Evolutionary conservation across 2,329 filamentous ascomycete species (phyloP).

Genomic region (Penicillium sp.): DNA sequence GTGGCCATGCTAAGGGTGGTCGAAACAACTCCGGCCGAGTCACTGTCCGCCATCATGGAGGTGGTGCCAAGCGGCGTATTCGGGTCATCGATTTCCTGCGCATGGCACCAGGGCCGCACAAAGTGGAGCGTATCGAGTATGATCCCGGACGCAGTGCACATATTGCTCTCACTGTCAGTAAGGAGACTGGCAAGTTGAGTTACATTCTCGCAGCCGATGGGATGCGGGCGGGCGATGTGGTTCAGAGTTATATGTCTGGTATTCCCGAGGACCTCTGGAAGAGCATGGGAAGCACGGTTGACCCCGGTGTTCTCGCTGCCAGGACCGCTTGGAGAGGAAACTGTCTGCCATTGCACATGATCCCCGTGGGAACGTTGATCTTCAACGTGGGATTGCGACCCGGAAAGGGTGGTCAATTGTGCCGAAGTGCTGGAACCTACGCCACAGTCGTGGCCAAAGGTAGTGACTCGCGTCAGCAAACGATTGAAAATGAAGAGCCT

Average conservation of each 20-base stretch:
- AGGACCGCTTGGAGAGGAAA: conserved; percentile 94
- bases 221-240: conserved; percentile 81
- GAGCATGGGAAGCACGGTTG: conserved; percentile 87
- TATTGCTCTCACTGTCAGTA: conserved; percentile 77
- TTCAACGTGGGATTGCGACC: conserved; percentile 79
- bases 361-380: conserved; percentile 87
- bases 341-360: conserved; percentile 91
- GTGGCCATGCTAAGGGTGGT: conserved; percentile 87
- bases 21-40: conserved; percentile 82
- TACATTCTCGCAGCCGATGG: conserved; percentile 97
- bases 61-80: conserved; percentile 87
- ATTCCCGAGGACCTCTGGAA: conserved; percentile 82
- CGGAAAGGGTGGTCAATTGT: conserved; percentile 77
- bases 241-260: conserved; percentile 87
- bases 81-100: conserved; percentile 86
- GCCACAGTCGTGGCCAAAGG: conserved; percentile 87
- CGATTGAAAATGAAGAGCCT: conserved; percentile 54
- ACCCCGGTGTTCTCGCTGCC: conserved; percentile 92
- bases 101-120: conserved; percentile 71
- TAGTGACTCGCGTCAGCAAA: conserved; percentile 53
- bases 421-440: conserved; percentile 89
- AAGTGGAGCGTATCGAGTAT: conserved; percentile 92
- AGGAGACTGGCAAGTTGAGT: conserved; percentile 69
- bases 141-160: conserved; percentile 91
- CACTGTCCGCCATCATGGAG: conserved; percentile 86